These are phyloP conservation scores for Jatropha podagrica DNA, from an alignment of 441 rosid species.

Conservation along the genomic window DNA sequence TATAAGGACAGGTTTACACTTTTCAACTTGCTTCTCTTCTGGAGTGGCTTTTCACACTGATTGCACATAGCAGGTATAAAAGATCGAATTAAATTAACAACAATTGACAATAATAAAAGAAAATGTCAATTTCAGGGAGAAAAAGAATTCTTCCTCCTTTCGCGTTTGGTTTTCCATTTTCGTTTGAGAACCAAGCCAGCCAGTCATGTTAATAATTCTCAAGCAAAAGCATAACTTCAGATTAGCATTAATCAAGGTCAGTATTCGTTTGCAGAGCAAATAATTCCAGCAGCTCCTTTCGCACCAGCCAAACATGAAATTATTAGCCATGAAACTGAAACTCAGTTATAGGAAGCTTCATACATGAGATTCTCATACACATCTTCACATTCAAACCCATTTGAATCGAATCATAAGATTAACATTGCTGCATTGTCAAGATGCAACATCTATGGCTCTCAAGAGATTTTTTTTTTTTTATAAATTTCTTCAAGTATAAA, in stretches of 20 bases:
- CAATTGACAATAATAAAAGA: no score
- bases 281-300: background rate
- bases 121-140: background rate
- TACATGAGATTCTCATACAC: background rate
- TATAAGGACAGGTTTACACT: no score
- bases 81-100: background rate
- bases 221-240: background rate
- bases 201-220: background rate
- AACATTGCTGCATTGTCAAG: slow-evolving; percentile 2
- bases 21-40: background rate
- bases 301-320: background rate
- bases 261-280: background rate
- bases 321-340: background rate
- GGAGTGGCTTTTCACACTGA: background rate
- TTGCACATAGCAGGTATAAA: background rate
- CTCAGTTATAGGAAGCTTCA: background rate
- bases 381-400: background rate
- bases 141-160: background rate
- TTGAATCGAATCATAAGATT: background rate
- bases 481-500: slow-evolving; percentile 25
- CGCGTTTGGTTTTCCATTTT: background rate
- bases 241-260: background rate
- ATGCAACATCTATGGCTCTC: background rate
- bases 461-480: slow-evolving; percentile 15
- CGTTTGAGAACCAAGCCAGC: background rate